Base-by-base conservation (phyloP, 1,284 basidiomycete genomes). In the Grifola frondosa region DNA sequence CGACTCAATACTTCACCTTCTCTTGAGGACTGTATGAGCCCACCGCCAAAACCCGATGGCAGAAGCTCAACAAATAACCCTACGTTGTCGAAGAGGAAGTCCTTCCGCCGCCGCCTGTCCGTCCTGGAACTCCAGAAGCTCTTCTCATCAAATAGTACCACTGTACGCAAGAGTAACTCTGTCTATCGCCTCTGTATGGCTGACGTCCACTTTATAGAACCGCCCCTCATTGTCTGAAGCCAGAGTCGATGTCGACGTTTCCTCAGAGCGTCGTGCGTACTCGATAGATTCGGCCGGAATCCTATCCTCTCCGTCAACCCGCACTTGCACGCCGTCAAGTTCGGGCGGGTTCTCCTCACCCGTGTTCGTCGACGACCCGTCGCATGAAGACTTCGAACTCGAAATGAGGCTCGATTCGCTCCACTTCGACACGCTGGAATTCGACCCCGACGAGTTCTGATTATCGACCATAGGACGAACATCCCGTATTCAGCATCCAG, bases 381-480 rank as follows among this genome's bases (percentile, higher is more conserved):
- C n/a, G n/a, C n/a, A n/a, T n/a, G 56, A 51, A 19, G 71, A 78
- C 37, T 48, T 64, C 48, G 73, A 71, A 46, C 63, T 80, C 40
- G 81, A 86, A 65, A 78, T 84, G 78, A 68, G 64, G 32, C 74
- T 86, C 13, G 79, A 84, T 56, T 84, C 84, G 19, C 64, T 86
- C 40, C 81, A 83, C 55, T 86, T 85, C 54, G 83, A 85, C 48
- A 68, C 73, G 1, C 52, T 86, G 31, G 81, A 79, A 40, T 82
- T 86, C 44, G 80, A 86, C 57, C 70, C 73, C 16, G 74, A 80
- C 46, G 70, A 68, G 33, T n/a, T n/a, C n/a, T n/a, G n/a, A n/a
- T n/a, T n/a, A n/a, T n/a, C n/a, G n/a, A n/a, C n/a, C n/a, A n/a
- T n/a, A n/a, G n/a, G n/a, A n/a, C n/a, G n/a, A n/a, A n/a, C n/a